Conservation (phyloP, 2,329 filamentous ascomycete species). For the Chrysoporthe puriensis region DNA sequence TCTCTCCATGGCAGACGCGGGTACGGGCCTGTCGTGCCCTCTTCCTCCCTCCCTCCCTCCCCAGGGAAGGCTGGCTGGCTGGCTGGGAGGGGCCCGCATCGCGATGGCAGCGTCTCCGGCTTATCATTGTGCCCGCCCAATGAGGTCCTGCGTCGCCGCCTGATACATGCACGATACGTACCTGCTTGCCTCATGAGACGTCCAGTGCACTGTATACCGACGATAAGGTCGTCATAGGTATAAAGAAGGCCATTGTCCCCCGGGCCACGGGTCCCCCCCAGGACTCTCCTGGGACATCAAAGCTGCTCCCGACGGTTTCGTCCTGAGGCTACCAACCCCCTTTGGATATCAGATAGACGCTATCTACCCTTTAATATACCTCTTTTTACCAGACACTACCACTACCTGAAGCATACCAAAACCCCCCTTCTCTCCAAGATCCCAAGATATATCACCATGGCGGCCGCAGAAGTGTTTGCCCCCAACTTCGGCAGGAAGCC, state of each 20-base stretch:
- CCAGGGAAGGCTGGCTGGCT: neutral
- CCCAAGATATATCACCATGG: slow-evolving; percentile 7
- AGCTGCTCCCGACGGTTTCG: neutral
- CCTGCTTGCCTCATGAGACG: neutral
- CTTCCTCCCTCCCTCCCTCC: neutral
- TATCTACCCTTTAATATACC: neutral
- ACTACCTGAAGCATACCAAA: neutral
- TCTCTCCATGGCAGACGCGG: slow-evolving; percentile 6
- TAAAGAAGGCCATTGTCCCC: slow-evolving; percentile 6
- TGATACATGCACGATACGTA: slow-evolving; percentile 21
- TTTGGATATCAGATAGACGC: neutral
- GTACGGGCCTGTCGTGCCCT: neutral
- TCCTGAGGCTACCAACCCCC: neutral
- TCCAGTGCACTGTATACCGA: slow-evolving; percentile 16
- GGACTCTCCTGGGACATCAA: neutral
- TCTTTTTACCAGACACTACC: neutral
- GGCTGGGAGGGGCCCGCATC: slow-evolving; percentile 11
- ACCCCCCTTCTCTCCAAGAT: no score
- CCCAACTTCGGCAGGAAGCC: slow-evolving; percentile 18
- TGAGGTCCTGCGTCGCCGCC: slow-evolving; percentile 1
- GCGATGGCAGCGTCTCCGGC: slow-evolving; percentile 5
- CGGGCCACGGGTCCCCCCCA: neutral
- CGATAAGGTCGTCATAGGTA: slow-evolving; percentile 12
- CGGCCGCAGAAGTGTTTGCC: slow-evolving; percentile 14
- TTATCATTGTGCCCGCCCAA: slow-evolving; percentile 19